phyloP scores from a whole-genome alignment of 108 stramenopile species.

The Mayamaea pseudoterrestris region DNA sequence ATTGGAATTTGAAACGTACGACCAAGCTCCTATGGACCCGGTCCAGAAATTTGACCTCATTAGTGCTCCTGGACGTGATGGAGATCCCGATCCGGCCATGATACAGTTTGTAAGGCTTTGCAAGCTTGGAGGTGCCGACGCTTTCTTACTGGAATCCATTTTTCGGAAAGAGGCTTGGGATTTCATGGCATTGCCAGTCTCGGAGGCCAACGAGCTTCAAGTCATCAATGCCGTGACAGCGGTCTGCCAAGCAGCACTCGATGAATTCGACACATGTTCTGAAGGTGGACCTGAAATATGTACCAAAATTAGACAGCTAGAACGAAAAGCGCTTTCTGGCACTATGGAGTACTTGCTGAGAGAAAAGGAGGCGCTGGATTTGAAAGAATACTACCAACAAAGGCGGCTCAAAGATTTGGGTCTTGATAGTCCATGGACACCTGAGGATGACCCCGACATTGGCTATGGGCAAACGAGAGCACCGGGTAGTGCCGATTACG shows the following conservation, averaged over 20 bases:
- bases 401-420: slow-evolving; percentile 82
- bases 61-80: slow-evolving; percentile 40
- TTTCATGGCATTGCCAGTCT: slow-evolving; percentile 85
- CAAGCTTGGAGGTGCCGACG: slow-evolving; percentile 69
- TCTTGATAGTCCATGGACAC: slow-evolving; percentile 74
- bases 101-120: slow-evolving; percentile 77
- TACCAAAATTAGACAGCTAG: slow-evolving; percentile 46
- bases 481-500: slow-evolving; percentile 55
- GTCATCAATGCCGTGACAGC: slow-evolving; percentile 50
- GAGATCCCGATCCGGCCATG: slow-evolving; percentile 80
- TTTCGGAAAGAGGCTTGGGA: slow-evolving; percentile 92
- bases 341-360: slow-evolving; percentile 61
- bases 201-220: slow-evolving; percentile 67
- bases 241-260: slow-evolving; percentile 42
- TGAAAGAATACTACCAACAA: slow-evolving; percentile 92
- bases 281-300: slow-evolving; percentile 39
- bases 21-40: slow-evolving; percentile 73
- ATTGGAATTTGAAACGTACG: slow-evolving; percentile 77
- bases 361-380: slow-evolving; percentile 78
- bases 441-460: slow-evolving; percentile 60
- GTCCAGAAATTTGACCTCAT: slow-evolving; percentile 65
- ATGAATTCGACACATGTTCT: slow-evolving; percentile 29
- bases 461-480: slow-evolving; percentile 57
- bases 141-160: slow-evolving; percentile 87
- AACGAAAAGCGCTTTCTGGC: slow-evolving; percentile 44